Conservation (phyloP, 306 rosid species). For the Quercus gilva region DNA sequence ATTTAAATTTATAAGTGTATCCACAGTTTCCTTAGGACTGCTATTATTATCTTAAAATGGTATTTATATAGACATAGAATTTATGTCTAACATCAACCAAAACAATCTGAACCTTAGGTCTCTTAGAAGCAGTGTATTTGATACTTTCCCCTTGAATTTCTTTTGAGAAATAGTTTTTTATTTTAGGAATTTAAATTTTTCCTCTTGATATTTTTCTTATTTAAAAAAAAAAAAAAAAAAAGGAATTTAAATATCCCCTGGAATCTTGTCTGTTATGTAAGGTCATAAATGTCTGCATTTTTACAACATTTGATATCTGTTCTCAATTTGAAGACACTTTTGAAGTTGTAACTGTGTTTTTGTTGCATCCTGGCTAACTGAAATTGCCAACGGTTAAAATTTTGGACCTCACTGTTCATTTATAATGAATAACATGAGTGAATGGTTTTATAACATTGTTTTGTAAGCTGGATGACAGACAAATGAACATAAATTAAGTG, state of each 20-base stretch:
- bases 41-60: neutral
- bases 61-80: neutral
- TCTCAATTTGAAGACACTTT: neutral
- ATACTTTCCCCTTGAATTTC: neutral
- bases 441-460: neutral
- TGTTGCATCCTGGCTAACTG: neutral
- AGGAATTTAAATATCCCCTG: too few species aligned
- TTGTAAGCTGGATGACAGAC: neutral
- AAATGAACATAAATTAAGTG: neutral
- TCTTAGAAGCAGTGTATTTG: neutral
- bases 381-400: neutral
- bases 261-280: too few species aligned
- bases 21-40: neutral
- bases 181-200: neutral
- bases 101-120: neutral
- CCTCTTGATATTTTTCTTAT: too few species aligned
- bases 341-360: neutral
- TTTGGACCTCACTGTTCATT: neutral
- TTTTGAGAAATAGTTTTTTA: neutral
- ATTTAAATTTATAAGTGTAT: neutral
- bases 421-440: neutral
- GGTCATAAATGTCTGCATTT: neutral
- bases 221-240: too few species aligned
- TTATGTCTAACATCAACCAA: neutral
- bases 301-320: neutral